A percentile compares a stretch with the other conserved stretches of the same genome.
phyloP scores from a whole-genome alignment of 1,284 basidiomycete genomes.

The Trichosporon coremiiforme region DNA sequence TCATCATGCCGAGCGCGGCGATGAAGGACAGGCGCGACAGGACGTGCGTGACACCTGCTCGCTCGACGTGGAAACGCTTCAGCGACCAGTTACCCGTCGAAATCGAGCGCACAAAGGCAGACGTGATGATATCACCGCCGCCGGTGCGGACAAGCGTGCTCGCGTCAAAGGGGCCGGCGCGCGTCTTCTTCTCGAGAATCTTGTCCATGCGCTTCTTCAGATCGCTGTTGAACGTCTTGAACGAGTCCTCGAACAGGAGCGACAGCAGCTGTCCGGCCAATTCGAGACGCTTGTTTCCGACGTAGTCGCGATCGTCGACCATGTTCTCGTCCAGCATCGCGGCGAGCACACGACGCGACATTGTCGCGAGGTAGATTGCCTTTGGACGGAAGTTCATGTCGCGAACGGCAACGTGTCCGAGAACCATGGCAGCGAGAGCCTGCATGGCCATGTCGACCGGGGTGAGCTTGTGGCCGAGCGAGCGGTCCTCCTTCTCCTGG shows the following conservation, averaged over 20 bases:
- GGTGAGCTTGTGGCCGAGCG: conserved; percentile 68
- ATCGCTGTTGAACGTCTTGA: conserved; percentile 98
- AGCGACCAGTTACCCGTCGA: conserved; percentile 99
- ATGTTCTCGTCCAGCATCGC: conserved; percentile 95
- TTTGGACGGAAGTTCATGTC: conserved; percentile 91
- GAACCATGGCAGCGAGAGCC: conserved; percentile 92
- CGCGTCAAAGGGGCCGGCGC: conserved; percentile 94
- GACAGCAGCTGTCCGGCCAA: conserved; percentile 95
- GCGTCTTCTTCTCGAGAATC: conserved; percentile 93
- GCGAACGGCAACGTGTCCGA: conserved; percentile 93
- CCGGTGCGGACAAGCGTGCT: conserved; percentile 62
- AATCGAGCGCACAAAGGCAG: conserved; percentile 95
- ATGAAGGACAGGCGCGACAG: conserved; percentile 94
- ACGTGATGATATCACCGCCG: conserved; percentile 79
- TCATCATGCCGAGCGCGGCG: conserved; percentile 99
- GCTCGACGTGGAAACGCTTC: conserved; percentile 99
- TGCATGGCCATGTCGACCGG: conserved; percentile 94
- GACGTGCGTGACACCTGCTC: conserved; percentile 98
- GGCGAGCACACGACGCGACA: conserved; percentile 95
- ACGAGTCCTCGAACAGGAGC: conserved; percentile 94
- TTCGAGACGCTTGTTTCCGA: conserved; percentile 98
- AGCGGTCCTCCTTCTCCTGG: conserved; percentile 63
- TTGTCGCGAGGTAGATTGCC: conserved; percentile 95
- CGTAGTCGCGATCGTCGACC: conserved; percentile 98
- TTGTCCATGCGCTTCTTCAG: conserved; percentile 97